Percentiles rank a stretch among this genome's conserved stretches.
Evolutionary conservation across 2,329 filamentous ascomycete genomes (phyloP).

Genomic region (Pseudogymnoascus sp.): DNA sequence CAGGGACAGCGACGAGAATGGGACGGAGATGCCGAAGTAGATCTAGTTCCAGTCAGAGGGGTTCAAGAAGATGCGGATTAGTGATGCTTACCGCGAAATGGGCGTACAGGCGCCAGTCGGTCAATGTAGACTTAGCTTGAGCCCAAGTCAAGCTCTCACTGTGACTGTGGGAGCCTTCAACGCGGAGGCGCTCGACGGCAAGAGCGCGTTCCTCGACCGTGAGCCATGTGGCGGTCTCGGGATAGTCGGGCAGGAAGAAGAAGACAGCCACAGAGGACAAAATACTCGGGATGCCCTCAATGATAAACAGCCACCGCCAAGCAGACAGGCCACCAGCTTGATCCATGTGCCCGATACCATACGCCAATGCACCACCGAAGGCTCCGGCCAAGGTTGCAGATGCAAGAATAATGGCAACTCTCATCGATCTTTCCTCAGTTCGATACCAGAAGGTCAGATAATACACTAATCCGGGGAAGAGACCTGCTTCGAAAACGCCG

Average conservation of each 20-base stretch:
- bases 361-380: conserved; percentile 27
- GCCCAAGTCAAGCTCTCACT: conserved; percentile 34
- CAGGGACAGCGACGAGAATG: background rate
- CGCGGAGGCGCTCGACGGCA: conserved; percentile 33
- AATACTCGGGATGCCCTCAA: conserved; percentile 20
- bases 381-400: conserved; percentile 26
- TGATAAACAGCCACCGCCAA: conserved; percentile 27
- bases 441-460: conserved; percentile 29
- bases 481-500: conserved; percentile 42
- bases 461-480: conserved; percentile 32
- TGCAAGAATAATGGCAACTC: conserved; percentile 26
- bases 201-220: conserved; percentile 35
- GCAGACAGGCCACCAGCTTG: conserved; percentile 19
- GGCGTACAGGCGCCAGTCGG: background rate
- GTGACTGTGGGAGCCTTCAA: conserved; percentile 35
- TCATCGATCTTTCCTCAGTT: conserved; percentile 23
- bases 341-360: conserved; percentile 26
- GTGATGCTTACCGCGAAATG: background rate
- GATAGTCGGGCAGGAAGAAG: conserved; percentile 41
- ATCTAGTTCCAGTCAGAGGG: background rate
- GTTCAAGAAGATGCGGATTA: background rate
- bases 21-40: background rate
- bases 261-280: conserved; percentile 36
- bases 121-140: background rate
- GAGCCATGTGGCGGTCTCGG: conserved; percentile 40